These are phyloP conservation scores for Saturnispora kantuleensis DNA, from an alignment of 805 yeast genomes.

Conservation along the genomic window DNA sequence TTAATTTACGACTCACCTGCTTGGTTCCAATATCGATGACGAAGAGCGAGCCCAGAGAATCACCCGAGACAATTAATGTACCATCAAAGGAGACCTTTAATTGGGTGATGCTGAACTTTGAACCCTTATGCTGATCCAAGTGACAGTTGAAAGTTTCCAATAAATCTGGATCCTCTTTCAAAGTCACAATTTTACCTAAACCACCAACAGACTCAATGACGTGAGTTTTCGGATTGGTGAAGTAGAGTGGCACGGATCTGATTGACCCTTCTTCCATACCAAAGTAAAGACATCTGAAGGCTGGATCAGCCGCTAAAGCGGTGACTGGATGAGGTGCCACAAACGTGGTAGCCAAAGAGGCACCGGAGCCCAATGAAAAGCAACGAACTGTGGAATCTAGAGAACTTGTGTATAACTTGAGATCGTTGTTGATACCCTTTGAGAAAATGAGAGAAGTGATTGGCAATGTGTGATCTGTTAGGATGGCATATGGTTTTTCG, in stretches of 20 bases:
- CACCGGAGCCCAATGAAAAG: constrained; percentile 38
- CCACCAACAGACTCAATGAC: constrained; percentile 55
- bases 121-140: constrained; percentile 19
- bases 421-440: constrained; percentile 47
- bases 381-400: constrained; percentile 66
- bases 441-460: constrained; percentile 33
- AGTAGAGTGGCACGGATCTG: constrained; percentile 43
- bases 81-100: constrained; percentile 66
- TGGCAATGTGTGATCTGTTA: constrained; percentile 50
- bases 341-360: constrained; percentile 53
- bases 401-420: constrained; percentile 59
- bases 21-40: constrained; percentile 61
- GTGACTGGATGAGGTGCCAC: constrained; percentile 52
- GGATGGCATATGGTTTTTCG: constrained; percentile 46
- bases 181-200: constrained; percentile 38
- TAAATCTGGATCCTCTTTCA: constrained; percentile 41
- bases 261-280: constrained; percentile 61
- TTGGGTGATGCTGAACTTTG: constrained; percentile 36
- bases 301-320: constrained; percentile 62
- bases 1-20: constrained; percentile 54
- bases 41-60: constrained; percentile 54
- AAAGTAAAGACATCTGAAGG: constrained; percentile 61
- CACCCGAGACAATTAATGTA: constrained; percentile 63
- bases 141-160: constrained; percentile 46
- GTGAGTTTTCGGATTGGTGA: constrained; percentile 26